Evolutionary conservation across 768 basidiomycete species (phyloP), one percentile per base, ranked within the genome.

Genomic region (Pleurotus giganteus): DNA sequence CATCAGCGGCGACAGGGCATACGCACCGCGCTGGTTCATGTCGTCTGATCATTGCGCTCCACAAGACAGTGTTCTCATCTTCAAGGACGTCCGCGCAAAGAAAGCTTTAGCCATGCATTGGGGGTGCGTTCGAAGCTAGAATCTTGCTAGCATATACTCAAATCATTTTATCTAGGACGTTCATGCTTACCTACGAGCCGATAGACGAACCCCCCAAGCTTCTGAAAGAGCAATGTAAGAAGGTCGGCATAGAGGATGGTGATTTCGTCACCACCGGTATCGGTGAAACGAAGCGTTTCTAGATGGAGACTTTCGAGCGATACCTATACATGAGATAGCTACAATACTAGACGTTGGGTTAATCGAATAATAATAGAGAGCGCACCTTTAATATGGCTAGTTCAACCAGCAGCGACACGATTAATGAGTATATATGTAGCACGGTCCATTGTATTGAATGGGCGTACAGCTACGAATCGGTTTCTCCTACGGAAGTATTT

Each of bases 41-140:
- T 81, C 78, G 11, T 69, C 78, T n/a, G 70, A 88, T 9, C 87
- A 89, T 65, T 81, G 79, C 53, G 77, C 80, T 0, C 89, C 89
- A 1, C 76, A 81, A 45, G 88, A 90, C 63, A 80, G 85, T 31
- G 87, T 89, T 3, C 69, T 76, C 21, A 71, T 90, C 1, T 89
- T 86, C 75, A 70, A 78, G 58, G 87, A 89, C 62, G 70, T 86
- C 36, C 71, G 71, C 43, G 81, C 85, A 31, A 76, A 79, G 67
- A 75, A 74, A 55, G 86, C 83, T 0, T 61, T 89, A 5, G 86
- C 79, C 0, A 88, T 88, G 78, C 87, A 87, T 65, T 88, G 85
- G 85, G 85, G 82, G 81, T 83, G 60, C 31, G 74, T 65, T 23
- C 50, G n/a, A n/a, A n/a, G n/a, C n/a, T n/a, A n/a, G n/a, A n/a